phyloP scores from a whole-genome alignment of 371 early-diverging fungal species.

The Blastocladiella emersonii region DNA sequence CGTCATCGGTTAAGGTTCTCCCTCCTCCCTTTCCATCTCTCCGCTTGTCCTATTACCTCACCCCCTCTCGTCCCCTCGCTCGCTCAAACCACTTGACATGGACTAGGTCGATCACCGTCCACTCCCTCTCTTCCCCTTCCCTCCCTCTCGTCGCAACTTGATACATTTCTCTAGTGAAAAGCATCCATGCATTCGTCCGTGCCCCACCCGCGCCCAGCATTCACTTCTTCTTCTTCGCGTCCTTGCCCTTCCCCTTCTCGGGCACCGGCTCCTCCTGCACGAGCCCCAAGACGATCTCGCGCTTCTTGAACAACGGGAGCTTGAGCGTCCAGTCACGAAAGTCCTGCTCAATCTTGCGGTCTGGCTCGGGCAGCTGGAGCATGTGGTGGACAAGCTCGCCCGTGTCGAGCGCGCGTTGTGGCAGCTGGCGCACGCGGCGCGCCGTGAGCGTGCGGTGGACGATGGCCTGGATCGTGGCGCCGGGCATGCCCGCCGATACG shows the following conservation, averaged over 20 bases:
- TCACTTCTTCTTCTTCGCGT: neutral
- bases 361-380: conserved; percentile 15
- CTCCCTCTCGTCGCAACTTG: neutral
- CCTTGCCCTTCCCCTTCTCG: neutral
- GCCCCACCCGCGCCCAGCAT: too few relatives aligned
- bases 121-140: neutral
- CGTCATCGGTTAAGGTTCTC: conserved; percentile 36
- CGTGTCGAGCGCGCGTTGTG: conserved; percentile 17
- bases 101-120: too few relatives aligned
- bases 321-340: neutral
- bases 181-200: too few relatives aligned
- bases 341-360: conserved; percentile 20
- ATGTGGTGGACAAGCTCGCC: conserved; percentile 32
- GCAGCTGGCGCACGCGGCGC: conserved; percentile 17
- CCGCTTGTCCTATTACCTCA: neutral
- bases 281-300: neutral
- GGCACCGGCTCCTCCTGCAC: neutral
- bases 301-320: neutral
- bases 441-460: conserved; percentile 26
- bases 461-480: conserved; percentile 23
- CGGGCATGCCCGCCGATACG: conserved; percentile 23
- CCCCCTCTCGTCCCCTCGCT: too few relatives aligned
- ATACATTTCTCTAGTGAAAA: too few relatives aligned
- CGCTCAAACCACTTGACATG: too few relatives aligned
- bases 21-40: neutral